A percentile compares a stretch with the other conserved stretches of the same genome.
Conservation (phyloP, 495 filamentous ascomycete species). For the Melanomma pulvis-pyrius region DNA sequence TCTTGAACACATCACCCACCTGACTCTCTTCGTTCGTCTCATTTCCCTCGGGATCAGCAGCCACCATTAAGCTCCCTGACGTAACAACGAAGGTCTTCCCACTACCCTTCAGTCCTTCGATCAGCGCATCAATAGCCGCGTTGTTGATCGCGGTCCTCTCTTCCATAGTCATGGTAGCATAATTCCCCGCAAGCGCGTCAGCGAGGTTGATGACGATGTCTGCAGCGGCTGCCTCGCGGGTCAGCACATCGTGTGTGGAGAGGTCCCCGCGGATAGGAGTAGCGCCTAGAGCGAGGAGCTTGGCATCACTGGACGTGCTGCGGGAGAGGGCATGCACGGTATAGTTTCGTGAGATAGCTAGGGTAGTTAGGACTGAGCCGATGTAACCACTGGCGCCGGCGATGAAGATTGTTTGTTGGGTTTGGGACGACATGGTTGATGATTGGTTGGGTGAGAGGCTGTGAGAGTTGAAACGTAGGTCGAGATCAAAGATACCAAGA, state of each 20-base stretch:
- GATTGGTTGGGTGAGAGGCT: too few relatives aligned
- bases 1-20: neutral
- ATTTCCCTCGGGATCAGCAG: conserved; percentile 40
- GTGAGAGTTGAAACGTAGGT: neutral
- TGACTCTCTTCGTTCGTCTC: conserved; percentile 45
- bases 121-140: conserved; percentile 46
- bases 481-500: neutral
- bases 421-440: neutral
- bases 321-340: conserved; percentile 47
- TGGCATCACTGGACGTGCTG: conserved; percentile 40
- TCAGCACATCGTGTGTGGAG: conserved; percentile 42
- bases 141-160: conserved; percentile 35
- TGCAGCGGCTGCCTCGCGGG: conserved; percentile 40
- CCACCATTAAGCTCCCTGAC: conserved; percentile 42
- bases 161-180: conserved; percentile 21
- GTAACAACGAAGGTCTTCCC: conserved; percentile 46
- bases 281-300: conserved; percentile 44
- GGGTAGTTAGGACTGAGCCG: conserved; percentile 42
- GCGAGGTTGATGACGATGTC: conserved; percentile 50
- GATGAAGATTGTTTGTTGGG: conserved; percentile 44
- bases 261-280: conserved; percentile 47
- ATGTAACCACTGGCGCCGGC: conserved; percentile 52
- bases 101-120: conserved; percentile 39
- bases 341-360: conserved; percentile 46
- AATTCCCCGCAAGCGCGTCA: conserved; percentile 30